A percentile compares a stretch with the other conserved stretches of the same genome.
Evolutionary conservation across 257 asterid species (phyloP).

Genomic region (Haberlea rhodopensis): DNA sequence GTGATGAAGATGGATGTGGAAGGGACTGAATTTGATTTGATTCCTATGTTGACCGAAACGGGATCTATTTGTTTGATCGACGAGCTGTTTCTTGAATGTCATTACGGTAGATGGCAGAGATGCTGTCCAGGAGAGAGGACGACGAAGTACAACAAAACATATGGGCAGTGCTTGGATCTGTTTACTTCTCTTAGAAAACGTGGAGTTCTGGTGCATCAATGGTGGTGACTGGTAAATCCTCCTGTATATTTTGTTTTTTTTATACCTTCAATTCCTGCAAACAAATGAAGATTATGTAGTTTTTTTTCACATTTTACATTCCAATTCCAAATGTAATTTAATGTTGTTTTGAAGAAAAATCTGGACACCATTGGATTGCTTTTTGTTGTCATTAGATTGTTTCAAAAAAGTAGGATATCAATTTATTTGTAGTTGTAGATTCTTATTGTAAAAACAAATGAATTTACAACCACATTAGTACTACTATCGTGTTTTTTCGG

Average conservation of each 20-base stretch:
- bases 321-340: conserved; percentile 31
- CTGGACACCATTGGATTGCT: neutral
- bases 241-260: conserved; percentile 21
- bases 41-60: conserved; percentile 74
- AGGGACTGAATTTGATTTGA: conserved; percentile 92
- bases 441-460: too few species aligned
- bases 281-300: conserved; percentile 33
- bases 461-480: too few species aligned
- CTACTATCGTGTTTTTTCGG: too few species aligned
- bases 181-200: conserved; percentile 71
- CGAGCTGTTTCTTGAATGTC: conserved; percentile 93
- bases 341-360: conserved; percentile 25
- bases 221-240: conserved; percentile 66
- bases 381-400: neutral
- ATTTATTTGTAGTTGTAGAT: too few species aligned
- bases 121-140: conserved; percentile 96
- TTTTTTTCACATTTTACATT: conserved; percentile 11
- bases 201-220: conserved; percentile 95
- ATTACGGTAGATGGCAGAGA: conserved; percentile 94
- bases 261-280: conserved; percentile 26
- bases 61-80: conserved; percentile 91
- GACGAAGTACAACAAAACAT: conserved; percentile 69
- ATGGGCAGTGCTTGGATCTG: conserved; percentile 79
- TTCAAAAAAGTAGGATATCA: too few species aligned
- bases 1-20: conserved; percentile 99